These are phyloP conservation scores for Colletotrichum chrysophilum DNA, from an alignment of 2,329 filamentous ascomycete genomes.

Conservation along the genomic window DNA sequence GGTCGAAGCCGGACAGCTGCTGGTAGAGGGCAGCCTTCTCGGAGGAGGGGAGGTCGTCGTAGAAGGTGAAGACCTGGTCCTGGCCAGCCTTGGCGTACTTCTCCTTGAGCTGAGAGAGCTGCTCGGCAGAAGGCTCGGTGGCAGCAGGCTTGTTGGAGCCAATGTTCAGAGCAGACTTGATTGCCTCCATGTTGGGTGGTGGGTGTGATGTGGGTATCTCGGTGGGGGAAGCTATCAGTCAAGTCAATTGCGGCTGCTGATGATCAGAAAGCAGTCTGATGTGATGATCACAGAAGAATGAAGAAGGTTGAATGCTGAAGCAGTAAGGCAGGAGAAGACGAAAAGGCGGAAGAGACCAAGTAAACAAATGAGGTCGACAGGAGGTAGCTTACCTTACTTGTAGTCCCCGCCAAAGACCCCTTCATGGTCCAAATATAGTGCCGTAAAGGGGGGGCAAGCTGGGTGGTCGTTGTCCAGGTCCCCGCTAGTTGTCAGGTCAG, in stretches of 20 bases:
- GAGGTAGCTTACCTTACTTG: slow-evolving; percentile 19
- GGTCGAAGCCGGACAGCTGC: slow-evolving; percentile 84
- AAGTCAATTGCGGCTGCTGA: background rate
- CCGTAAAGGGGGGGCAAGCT: slow-evolving; percentile 4
- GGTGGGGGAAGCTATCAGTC: background rate
- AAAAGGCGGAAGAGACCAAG: slow-evolving; percentile 5
- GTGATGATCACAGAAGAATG: background rate
- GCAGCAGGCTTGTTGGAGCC: slow-evolving; percentile 37
- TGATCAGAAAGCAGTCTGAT: background rate
- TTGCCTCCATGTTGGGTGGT: slow-evolving; percentile 42
- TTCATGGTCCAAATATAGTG: slow-evolving; percentile 20
- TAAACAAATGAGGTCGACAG: slow-evolving; percentile 2
- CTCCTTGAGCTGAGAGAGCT: slow-evolving; percentile 70
- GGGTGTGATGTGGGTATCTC: background rate
- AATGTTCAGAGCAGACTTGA: slow-evolving; percentile 48
- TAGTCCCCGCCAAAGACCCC: slow-evolving; percentile 20
- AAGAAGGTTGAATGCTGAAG: background rate
- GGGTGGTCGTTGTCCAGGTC: slow-evolving; percentile 9
- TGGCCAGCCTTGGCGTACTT: slow-evolving; percentile 79
- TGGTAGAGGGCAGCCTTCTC: slow-evolving; percentile 82
- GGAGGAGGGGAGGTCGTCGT: slow-evolving; percentile 73
- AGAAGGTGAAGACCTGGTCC: slow-evolving; percentile 84
- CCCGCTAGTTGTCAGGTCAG: slow-evolving; percentile 12
- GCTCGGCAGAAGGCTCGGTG: slow-evolving; percentile 65
- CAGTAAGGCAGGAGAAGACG: background rate